Evolutionary conservation across 768 basidiomycete genomes (phyloP), one percentile per base, ranked within the genome.

Genomic region (Mrakia blollopis): DNA sequence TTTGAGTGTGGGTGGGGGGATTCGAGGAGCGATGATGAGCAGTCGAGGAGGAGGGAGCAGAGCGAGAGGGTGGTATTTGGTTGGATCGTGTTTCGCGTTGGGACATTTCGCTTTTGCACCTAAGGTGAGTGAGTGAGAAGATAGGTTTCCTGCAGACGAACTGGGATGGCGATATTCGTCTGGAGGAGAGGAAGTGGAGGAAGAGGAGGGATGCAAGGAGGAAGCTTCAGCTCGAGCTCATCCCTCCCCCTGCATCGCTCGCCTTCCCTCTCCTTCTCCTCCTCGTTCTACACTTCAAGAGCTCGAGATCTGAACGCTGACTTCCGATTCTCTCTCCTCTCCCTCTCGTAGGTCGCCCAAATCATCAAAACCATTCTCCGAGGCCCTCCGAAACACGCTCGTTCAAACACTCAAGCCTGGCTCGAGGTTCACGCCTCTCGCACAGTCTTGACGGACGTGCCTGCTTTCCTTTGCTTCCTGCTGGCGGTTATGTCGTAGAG

Each of bases 61-160:
- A 23, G 65, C 65, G 37, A 68, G 65, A 23, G 23, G 35, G 23
- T 68, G 65, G 65, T 68, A 68, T 16, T 8, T 39, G 1, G 35
- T 14, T 16, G 65, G 65, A 23, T 16, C 21, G 2, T 25, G 35
- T 23, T 68, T 68, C 37, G 14, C 65, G 4, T 14, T 41, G 35
- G 65, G 37, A 39, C 65, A 68, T 41, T 68, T 68, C 65, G 65
- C 21, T 7, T 68, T 68, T 44, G 65, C 21, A n/a, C 65, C 65
- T n/a, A 39, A 68, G 65, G 65, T 68, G 18, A 35, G 39, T 39
- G 2, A 23, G 2, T 35, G 1, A 1, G 65, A 2, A 21, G 10
- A 1, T 13, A 11, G 10, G 44, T 44, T 11, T 44, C 5, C 44
- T 44, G 63, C 2, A 25, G 32, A 39, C 11, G 35, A 7, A 39